Conservation (phyloP, 2,329 filamentous ascomycete genomes). For the Raffaelea arxii region DNA sequence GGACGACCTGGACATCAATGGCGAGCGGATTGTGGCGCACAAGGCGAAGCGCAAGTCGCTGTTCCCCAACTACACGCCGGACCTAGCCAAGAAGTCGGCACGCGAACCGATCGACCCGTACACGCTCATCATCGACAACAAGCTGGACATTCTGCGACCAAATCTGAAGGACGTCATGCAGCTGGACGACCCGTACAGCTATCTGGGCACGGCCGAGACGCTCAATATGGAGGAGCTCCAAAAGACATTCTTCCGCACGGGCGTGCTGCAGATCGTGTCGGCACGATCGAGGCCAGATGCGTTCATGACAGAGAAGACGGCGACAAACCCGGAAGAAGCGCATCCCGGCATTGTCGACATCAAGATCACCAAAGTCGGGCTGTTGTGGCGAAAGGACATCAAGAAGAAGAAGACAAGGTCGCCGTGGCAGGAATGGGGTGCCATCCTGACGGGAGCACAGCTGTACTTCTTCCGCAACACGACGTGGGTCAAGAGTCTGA, state of each 20-base stretch:
- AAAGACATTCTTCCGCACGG: slow-evolving; percentile 82
- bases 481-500: slow-evolving; percentile 81
- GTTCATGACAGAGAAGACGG: slow-evolving; percentile 82
- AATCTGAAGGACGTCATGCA: slow-evolving; percentile 87
- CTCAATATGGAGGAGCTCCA: slow-evolving; percentile 77
- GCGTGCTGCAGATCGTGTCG: slow-evolving; percentile 89
- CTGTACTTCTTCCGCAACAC: slow-evolving; percentile 95
- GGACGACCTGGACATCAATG: slow-evolving; percentile 74
- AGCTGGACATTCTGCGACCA: slow-evolving; percentile 72
- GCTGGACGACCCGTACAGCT: slow-evolving; percentile 84
- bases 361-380: slow-evolving; percentile 90
- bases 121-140: slow-evolving; percentile 83
- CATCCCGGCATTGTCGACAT: slow-evolving; percentile 94
- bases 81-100: slow-evolving; percentile 52
- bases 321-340: slow-evolving; percentile 74
- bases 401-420: slow-evolving; percentile 93
- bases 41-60: slow-evolving; percentile 63
- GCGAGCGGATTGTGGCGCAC: slow-evolving; percentile 59
- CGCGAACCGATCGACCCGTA: slow-evolving; percentile 94
- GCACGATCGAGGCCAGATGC: slow-evolving; percentile 88
- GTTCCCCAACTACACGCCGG: slow-evolving; percentile 54
- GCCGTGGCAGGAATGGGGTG: slow-evolving; percentile 98
- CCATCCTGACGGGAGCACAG: slow-evolving; percentile 90
- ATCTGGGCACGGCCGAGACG: slow-evolving; percentile 64
- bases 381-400: slow-evolving; percentile 86